Evolutionary conservation across 345 rosid species (phyloP), one percentile per base, ranked within the genome.

Genomic region (Salix dunnii): DNA sequence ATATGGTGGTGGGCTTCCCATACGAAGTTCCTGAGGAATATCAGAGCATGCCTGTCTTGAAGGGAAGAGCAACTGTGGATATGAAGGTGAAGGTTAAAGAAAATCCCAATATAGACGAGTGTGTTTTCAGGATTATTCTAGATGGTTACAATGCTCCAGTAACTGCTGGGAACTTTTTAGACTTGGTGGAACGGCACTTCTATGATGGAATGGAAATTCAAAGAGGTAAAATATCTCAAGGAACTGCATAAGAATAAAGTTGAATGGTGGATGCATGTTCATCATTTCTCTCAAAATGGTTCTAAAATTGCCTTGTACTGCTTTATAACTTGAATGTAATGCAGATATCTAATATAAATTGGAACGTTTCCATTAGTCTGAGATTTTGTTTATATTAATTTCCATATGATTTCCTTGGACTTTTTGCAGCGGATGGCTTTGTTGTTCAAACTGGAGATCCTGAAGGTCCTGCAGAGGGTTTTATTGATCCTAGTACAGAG

Each of bases 371-470:
- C 51, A 46, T 46, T 46, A 46, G 62, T 46, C 27, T 67, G 38
- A 42, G 35, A 31, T 68, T 51, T 60, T 70, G 27, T 70, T 61
- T 25, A 0, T 18, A 3, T 23, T 43, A 13, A 9, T 35, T 43
- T 28, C 61, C n/a, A 7, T n/a, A 17, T 71, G 25, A 21, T 25
- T 77, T 77, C 46, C 33, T 48, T 35, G 38, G 33, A 74, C 75
- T 51, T 53, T 72, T 75, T 83, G 85, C 91, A 96, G 99, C 97
- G 82, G 99, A 96, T 87, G 99, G 99, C 27, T 96, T 96, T 82
- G 99, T 96, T 75, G 96, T 96, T 61, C 99, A 96, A 85, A 96
- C 98, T 12, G 98, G 98, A 70, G 99, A 96, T 90, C 99, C 99
- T 23, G 94, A 87, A 67, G 99, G 99, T 73, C 99, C 98, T 61